Evolutionary conservation across 2,329 filamentous ascomycete genomes (phyloP), one percentile per base, ranked within the genome.

Genomic region (Daldinia sp.): DNA sequence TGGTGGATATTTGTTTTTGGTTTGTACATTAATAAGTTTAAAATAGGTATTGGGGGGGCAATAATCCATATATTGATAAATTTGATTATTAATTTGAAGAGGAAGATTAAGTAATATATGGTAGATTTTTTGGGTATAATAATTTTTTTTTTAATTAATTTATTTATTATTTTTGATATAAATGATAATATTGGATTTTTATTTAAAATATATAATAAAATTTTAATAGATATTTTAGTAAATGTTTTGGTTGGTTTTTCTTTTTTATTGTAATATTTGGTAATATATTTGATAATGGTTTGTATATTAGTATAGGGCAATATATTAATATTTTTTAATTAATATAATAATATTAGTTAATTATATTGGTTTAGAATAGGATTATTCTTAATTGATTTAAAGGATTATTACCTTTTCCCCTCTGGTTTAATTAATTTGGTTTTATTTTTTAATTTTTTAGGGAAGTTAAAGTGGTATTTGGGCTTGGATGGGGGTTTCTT

Each of bases 371-470:
- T 45, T 45, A 45, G n/a, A 45, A 45, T 45, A 29, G 15, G 8
- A 45, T 25, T 45, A 45, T 29, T 45, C 15, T 45, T 45, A 45
- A 45, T 11, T n/a, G n/a, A 27, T 45, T 45, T 45, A 45, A 45
- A 39, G 10, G 21, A 39, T 10, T 19, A 39, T 17, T 39, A 19
- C 15, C 15, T 39, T 39, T 39, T 39, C 15, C 11, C 32, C 21
- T 32, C 13, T 17, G 9, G 19, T 32, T 49, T 49, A 49, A 49
- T 15, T 6, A 49, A 17, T 1, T 1, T 39, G 10, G 10, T 10
- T 39, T 39, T 10, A 39, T 21, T 10, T 21, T 21, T 3, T 39
- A 39, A 39, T 10, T 39, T 10, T 39, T 39, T 39, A 39, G 11
- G 11, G 15, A 39, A 39, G 21, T 39, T 39, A 39, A 39, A 39